These are phyloP conservation scores for Tilletia indica DNA, from an alignment of 1,284 basidiomycete species.

Conservation along the genomic window DNA sequence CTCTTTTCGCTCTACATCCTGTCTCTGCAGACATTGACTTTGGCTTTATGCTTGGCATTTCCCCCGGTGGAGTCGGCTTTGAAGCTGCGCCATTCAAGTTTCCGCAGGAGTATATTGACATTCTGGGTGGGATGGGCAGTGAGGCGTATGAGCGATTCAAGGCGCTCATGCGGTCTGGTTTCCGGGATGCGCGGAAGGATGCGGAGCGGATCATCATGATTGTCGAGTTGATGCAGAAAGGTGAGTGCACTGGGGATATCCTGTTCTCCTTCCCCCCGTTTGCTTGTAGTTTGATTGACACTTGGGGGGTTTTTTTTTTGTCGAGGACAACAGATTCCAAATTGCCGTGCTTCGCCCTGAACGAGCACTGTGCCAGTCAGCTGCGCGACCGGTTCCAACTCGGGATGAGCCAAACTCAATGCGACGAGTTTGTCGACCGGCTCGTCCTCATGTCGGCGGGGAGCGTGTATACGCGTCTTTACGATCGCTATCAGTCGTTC, in stretches of 20 bases:
- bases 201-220: conserved; percentile 94
- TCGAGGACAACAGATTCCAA: conserved; percentile 68
- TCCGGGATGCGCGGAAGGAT: conserved; percentile 89
- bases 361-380: conserved; percentile 79
- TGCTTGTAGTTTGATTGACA: background rate
- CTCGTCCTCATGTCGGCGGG: conserved; percentile 47
- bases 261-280: conserved; percentile 2
- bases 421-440: conserved; percentile 73
- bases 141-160: conserved; percentile 81
- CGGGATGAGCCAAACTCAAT: conserved; percentile 77
- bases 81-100: conserved; percentile 99
- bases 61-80: conserved; percentile 90
- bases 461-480: conserved; percentile 53
- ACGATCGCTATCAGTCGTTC: conserved; percentile 52
- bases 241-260: conserved; percentile 57
- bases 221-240: conserved; percentile 94
- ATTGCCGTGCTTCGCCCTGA: conserved; percentile 86
- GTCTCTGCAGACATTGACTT: conserved; percentile 76
- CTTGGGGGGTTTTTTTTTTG: too few species aligned
- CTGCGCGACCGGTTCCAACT: conserved; percentile 93
- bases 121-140: conserved; percentile 81
- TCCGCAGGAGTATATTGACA: conserved; percentile 91
- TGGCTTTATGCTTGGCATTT: conserved; percentile 88
- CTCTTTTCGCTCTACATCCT: background rate
- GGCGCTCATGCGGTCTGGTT: conserved; percentile 83